Evolutionary conservation across 2,329 filamentous ascomycete genomes (phyloP).

Genomic region (Remersonia thermophila): DNA sequence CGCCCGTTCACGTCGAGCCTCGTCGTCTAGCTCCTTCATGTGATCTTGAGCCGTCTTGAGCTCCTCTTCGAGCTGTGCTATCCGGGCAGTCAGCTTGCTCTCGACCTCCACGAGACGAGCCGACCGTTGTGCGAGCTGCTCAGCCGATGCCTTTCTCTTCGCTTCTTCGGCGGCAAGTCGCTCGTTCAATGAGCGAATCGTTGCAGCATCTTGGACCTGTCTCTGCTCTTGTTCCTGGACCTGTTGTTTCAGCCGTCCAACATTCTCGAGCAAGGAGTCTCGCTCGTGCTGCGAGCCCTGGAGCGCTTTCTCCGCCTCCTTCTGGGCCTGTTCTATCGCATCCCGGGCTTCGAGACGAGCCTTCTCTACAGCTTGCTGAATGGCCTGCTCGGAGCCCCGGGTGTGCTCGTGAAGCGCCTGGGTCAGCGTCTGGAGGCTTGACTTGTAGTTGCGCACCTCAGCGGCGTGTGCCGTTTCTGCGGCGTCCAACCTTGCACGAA

Average conservation of each 20-base stretch:
- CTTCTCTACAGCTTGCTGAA: conserved; percentile 18
- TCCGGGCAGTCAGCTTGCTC: background rate
- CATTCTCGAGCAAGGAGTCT: conserved; percentile 17
- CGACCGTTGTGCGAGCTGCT: conserved; percentile 5
- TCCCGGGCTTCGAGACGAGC: conserved; percentile 23
- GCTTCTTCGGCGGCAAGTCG: conserved; percentile 6
- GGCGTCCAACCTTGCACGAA: conserved; percentile 12
- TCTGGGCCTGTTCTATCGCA: conserved; percentile 18
- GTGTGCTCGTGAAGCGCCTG: conserved; percentile 14
- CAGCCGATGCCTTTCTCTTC: background rate
- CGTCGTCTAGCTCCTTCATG: conserved; percentile 2
- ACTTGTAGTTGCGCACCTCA: conserved; percentile 12
- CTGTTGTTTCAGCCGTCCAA: conserved; percentile 18
- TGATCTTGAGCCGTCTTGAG: conserved; percentile 3
- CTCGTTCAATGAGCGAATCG: conserved; percentile 7
- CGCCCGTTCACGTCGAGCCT: conserved; percentile 2
- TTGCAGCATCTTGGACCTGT: conserved; percentile 1
- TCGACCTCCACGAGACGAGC: conserved; percentile 1
- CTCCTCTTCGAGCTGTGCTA: conserved; percentile 6
- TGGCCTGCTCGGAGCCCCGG: conserved; percentile 4
- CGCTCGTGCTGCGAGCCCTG: conserved; percentile 15
- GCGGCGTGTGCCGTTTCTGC: conserved; percentile 7
- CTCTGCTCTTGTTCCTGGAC: conserved; percentile 10
- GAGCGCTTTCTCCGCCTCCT: conserved; percentile 18
- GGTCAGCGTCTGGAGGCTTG: conserved; percentile 11